Conservation (phyloP, 208 protist genomes). For the Acanthamoeba triangularis region DNA sequence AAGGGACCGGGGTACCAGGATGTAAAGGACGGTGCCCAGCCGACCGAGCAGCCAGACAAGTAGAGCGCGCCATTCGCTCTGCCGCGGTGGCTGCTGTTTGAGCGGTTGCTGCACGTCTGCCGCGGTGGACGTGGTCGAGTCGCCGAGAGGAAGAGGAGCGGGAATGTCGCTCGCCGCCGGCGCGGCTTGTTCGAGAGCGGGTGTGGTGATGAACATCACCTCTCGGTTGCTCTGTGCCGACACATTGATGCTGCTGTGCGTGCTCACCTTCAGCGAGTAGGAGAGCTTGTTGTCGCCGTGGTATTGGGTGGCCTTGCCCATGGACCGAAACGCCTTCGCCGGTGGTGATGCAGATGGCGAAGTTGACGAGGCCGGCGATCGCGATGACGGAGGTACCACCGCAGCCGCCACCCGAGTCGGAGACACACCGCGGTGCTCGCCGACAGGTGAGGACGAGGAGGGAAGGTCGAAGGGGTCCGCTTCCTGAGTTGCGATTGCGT, state of each 20-base stretch:
- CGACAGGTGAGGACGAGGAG: neutral
- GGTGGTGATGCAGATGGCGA: neutral
- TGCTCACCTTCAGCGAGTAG: conserved; percentile 33
- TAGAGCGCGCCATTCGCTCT: neutral
- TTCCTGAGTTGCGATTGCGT: no score
- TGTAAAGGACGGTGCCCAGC: neutral
- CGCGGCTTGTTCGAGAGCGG: neutral
- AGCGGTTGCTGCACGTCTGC: neutral
- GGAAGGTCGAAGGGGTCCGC: neutral
- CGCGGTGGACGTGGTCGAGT: neutral
- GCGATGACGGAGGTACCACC: neutral
- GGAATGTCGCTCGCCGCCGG: neutral
- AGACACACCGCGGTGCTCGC: neutral
- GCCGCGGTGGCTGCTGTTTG: neutral
- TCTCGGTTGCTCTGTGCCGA: neutral
- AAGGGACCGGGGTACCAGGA: neutral
- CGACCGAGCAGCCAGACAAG: neutral
- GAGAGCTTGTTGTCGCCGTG: conserved; percentile 26
- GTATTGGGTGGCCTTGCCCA: conserved; percentile 40
- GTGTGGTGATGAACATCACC: neutral
- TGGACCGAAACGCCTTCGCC: neutral
- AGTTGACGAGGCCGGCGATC: neutral
- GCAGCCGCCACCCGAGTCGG: no score
- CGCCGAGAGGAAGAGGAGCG: neutral
- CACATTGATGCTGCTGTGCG: neutral